Conservation (phyloP, 2,329 filamentous ascomycete species). For the Lecanicillium sp. region DNA sequence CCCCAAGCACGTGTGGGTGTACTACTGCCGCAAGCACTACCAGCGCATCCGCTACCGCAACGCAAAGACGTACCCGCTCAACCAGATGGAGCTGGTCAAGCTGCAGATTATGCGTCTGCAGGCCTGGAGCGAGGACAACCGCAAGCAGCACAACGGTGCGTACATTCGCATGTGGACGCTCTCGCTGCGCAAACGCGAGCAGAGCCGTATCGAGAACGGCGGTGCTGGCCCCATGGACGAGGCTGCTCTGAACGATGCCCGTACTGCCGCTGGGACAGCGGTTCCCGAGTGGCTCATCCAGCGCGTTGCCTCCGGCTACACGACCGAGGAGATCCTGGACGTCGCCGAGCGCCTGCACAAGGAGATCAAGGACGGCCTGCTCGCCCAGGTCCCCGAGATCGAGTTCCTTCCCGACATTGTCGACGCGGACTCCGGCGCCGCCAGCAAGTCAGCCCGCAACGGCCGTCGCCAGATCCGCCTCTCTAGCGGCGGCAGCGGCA, state of each 20-base stretch:
- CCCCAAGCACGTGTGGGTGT: conserved; percentile 64
- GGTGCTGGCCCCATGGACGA: conserved; percentile 25
- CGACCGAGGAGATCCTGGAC: conserved; percentile 39
- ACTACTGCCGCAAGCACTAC: conserved; percentile 77
- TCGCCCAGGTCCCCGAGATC: conserved; percentile 49
- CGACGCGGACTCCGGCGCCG: conserved; percentile 25
- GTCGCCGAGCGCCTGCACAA: conserved; percentile 41
- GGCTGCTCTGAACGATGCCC: conserved; percentile 16
- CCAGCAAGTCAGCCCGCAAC: conserved; percentile 2
- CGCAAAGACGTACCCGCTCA: conserved; percentile 50
- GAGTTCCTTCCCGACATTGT: conserved; percentile 53
- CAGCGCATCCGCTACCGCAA: conserved; percentile 69
- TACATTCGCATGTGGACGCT: conserved; percentile 50
- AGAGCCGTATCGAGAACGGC: conserved; percentile 44
- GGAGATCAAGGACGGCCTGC: conserved; percentile 36
- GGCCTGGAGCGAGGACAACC: conserved; percentile 53
- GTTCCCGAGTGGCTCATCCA: conserved; percentile 45
- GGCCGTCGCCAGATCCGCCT: conserved; percentile 18
- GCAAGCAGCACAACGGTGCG: conserved; percentile 24
- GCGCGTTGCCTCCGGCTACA: conserved; percentile 41
- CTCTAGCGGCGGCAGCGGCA: conserved; percentile 9
- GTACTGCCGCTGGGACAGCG: conserved; percentile 30
- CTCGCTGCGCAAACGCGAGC: conserved; percentile 58
- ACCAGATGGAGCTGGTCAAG: conserved; percentile 59
- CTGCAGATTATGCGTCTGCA: conserved; percentile 58